A percentile compares a stretch with the other conserved stretches of the same genome.
These are phyloP conservation scores for Aphanomyces cochlioides DNA, from an alignment of 352 stramenopile genomes.

Conservation along the genomic window DNA sequence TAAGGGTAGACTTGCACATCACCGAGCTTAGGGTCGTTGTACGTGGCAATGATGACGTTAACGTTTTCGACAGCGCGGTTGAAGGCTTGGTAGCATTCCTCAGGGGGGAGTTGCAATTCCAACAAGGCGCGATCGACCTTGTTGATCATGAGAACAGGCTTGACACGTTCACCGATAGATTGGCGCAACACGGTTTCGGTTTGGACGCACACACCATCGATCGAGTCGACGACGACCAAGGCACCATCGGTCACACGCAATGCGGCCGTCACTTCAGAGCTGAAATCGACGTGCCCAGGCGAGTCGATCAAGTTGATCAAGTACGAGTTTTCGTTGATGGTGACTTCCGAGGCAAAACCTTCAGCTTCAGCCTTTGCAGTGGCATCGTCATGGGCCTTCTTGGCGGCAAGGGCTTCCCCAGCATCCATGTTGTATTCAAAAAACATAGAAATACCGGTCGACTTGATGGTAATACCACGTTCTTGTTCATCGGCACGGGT, in stretches of 20 bases:
- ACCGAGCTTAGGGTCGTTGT: slow-evolving; percentile 96
- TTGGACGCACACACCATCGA: slow-evolving; percentile 99
- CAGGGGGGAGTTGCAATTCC: slow-evolving; percentile 97
- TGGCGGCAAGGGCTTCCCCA: slow-evolving; percentile 78
- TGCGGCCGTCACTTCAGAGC: slow-evolving; percentile 98
- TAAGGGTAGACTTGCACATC: slow-evolving; percentile 98
- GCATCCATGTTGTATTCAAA: slow-evolving; percentile 99
- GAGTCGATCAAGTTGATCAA: slow-evolving; percentile 99
- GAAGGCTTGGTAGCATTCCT: slow-evolving; percentile 99
- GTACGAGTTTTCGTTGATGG: slow-evolving; percentile 97
- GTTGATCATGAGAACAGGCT: slow-evolving; percentile 99
- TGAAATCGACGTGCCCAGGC: slow-evolving; percentile 99
- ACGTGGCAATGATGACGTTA: slow-evolving; percentile 99
- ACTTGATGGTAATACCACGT: slow-evolving; percentile 99
- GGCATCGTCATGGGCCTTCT: slow-evolving; percentile 53
- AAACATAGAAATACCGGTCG: slow-evolving; percentile 99
- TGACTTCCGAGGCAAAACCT: slow-evolving; percentile 46
- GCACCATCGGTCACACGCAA: slow-evolving; percentile 99
- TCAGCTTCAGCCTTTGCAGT: slow-evolving; percentile 32
- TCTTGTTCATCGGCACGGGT: slow-evolving; percentile 99
- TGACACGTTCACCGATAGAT: slow-evolving; percentile 96
- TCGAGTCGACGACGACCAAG: slow-evolving; percentile 98
- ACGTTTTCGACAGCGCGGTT: slow-evolving; percentile 97
- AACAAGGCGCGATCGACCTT: slow-evolving; percentile 99
- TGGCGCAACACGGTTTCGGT: slow-evolving; percentile 99